A percentile compares a stretch with the other conserved stretches of the same genome.
These are phyloP conservation scores for Puccinia brachypodii DNA, from an alignment of 1,284 basidiomycete species.

Conservation along the genomic window DNA sequence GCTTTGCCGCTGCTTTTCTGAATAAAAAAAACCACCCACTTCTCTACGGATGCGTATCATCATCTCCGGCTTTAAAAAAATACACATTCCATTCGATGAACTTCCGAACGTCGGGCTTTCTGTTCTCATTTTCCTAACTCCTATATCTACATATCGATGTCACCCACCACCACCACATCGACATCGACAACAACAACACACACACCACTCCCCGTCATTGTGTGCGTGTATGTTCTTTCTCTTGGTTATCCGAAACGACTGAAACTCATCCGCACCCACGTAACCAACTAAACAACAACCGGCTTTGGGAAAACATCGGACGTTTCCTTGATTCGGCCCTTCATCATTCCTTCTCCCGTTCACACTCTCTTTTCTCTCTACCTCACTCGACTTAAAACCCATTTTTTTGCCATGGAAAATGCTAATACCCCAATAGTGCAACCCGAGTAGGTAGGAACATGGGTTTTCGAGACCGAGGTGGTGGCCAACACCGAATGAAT, in stretches of 20 bases:
- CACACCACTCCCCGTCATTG: neutral
- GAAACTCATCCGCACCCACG: too few relatives aligned
- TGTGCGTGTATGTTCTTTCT: neutral
- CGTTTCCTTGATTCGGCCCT: neutral
- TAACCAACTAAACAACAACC: neutral
- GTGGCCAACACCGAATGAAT: constrained; percentile 49
- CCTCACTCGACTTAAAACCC: neutral
- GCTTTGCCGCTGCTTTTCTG: constrained; percentile 6
- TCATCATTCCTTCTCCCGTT: neutral
- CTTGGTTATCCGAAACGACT: neutral
- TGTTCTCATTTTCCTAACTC: too few relatives aligned
- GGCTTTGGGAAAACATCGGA: neutral
- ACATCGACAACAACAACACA: too few relatives aligned
- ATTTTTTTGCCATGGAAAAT: neutral
- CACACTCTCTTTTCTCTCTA: neutral
- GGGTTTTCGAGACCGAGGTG: constrained; percentile 57
- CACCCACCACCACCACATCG: too few relatives aligned
- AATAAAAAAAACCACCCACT: neutral
- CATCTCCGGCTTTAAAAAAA: neutral
- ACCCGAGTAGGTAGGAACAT: constrained; percentile 58
- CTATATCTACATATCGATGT: too few relatives aligned
- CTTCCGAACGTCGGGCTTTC: neutral
- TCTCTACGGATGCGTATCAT: constrained; percentile 5
- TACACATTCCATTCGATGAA: constrained; percentile 16
- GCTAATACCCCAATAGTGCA: constrained; percentile 47